Evolutionary conservation across 768 basidiomycete genomes (phyloP), one percentile per base, ranked within the genome.

Genomic region (Gymnopilus junonius): DNA sequence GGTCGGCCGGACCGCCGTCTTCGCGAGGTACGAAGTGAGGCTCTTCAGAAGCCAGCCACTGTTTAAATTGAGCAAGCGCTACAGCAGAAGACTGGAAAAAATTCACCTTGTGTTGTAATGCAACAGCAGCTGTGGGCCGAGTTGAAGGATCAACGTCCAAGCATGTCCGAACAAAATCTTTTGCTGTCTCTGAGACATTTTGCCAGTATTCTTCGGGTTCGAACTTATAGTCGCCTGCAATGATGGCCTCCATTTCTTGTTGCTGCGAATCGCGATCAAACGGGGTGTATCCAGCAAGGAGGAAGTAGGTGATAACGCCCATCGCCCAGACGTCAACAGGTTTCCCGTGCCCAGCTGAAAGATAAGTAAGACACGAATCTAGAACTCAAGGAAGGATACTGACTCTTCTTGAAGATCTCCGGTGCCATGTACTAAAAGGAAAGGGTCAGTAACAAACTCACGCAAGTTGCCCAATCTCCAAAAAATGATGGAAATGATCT

Each of bases 241-340:
- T 88, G 80, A 99, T 98, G 34, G 97, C 97, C 71, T 97, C 89
- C 90, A 95, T 96, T 79, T 99, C 97, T 66, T 88, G 87, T 70
- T 86, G 86, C 70, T 91, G 91, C 2, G 85, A 88, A 62, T 98
- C 96, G 25, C 94, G 88, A 75, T 99, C 96, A 73, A 99, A 99
- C 1, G 97, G 97, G 5, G 97, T 99, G 80, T 99, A 96, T 2
- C 93, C 91, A 70, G 80, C 78, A 29, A 98, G 89, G 3, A 98
- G 80, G 89, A 97, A 97, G 79, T 98, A 98, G 12, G 97, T 93
- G 75, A 99, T 96, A 53, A 99, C 97, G 39, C 97, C 97, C 87
- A 99, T 96, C 1, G 97, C 95, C 96, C 95, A 96, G 59, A 97
- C 79, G 70, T 97, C 97, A 17, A 97, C 96, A 8, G 96, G 95